Evolutionary conservation across 2,329 filamentous ascomycete species (phyloP).

Genomic region (Lecanicillium sp.): DNA sequence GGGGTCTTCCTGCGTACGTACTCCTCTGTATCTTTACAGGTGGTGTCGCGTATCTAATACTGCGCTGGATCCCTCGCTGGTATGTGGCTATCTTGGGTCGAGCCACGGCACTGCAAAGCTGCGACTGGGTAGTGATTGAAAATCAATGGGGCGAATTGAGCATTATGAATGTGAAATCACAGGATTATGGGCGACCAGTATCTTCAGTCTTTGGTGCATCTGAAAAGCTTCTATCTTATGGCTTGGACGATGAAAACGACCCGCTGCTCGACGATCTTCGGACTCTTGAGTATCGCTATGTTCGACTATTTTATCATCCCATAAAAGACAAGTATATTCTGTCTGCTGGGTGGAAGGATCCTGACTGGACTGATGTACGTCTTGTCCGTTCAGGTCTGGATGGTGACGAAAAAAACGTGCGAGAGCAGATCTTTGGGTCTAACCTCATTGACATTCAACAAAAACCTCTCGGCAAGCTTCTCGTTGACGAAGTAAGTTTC

Average conservation of each 20-base stretch:
- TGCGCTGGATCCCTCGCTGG: slow-evolving; percentile 88
- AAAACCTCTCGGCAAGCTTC: slow-evolving; percentile 73
- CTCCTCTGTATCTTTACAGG: slow-evolving; percentile 64
- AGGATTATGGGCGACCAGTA: slow-evolving; percentile 47
- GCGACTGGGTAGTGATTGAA: slow-evolving; percentile 90
- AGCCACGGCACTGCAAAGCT: slow-evolving; percentile 62
- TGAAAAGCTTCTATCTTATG: slow-evolving; percentile 51
- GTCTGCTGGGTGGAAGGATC: slow-evolving; percentile 90
- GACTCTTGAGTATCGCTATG: slow-evolving; percentile 85
- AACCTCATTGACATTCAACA: slow-evolving; percentile 93
- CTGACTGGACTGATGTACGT: slow-evolving; percentile 74
- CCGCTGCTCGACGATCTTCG: slow-evolving; percentile 70
- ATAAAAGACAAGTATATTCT: slow-evolving; percentile 82
- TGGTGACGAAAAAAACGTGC: slow-evolving; percentile 76
- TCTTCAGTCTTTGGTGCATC: slow-evolving; percentile 62
- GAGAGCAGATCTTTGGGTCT: slow-evolving; percentile 80
- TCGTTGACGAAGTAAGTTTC: slow-evolving; percentile 71
- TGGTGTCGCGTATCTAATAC: slow-evolving; percentile 75
- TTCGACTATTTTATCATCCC: slow-evolving; percentile 88
- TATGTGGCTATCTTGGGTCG: slow-evolving; percentile 70
- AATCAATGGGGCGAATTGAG: slow-evolving; percentile 95
- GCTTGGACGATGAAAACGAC: slow-evolving; percentile 58
- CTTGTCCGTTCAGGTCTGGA: slow-evolving; percentile 74
- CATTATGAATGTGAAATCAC: slow-evolving; percentile 60
- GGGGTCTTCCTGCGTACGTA: slow-evolving; percentile 65